Base-by-base conservation (phyloP, 257 asterid genomes). In the Eustoma russellianum region DNA sequence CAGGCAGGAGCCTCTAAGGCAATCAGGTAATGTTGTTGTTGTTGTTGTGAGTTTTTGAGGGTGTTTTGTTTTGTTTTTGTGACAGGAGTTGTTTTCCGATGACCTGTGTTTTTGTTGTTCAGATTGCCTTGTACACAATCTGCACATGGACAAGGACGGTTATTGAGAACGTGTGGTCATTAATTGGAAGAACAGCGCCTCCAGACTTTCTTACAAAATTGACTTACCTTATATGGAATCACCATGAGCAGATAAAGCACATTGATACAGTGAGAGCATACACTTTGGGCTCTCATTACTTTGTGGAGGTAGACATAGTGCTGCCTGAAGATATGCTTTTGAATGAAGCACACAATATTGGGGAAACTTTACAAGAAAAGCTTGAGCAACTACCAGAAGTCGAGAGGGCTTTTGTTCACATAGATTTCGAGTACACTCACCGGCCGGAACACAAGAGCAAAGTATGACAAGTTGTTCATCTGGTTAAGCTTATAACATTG, bases 111-210 rank as follows among this genome's bases (percentile, higher is more conserved):
- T 34, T 44, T 24, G 28, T 13, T 17, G 3, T 72, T 59, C 74
- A 88, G 96, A 90, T 90, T 14, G 94, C 97, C 6, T 7, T 86
- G 48, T 90, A 90, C 62, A 90, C 96, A 14, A 90, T 90, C 63
- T 66, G 65, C 71, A 90, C 97, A 0, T 90, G 97, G 96, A 75
- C 96, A 13, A 83, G 60, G 77, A 86, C 96, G 4, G 98, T 90
- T 17, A 30, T 90, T 8, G 98, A 90, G 64, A 86, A 86, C 16
- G 95, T 90, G 46, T 50, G 83, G 75, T 77, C 91, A 17, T 80
- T 90, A 41, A 90, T 90, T 3, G 96, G 96, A 59, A 79, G 95
- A 68, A 74, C 98, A 14, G 94, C 98, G 5, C 96, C 98, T 5
- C 96, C 98, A n/a, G 98, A 86, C 40, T 90, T 79, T 66, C 85